A percentile compares a stretch with the other conserved stretches of the same genome.
Evolutionary conservation across 1,284 basidiomycete species (phyloP).

Genomic region (Mycena sp.): DNA sequence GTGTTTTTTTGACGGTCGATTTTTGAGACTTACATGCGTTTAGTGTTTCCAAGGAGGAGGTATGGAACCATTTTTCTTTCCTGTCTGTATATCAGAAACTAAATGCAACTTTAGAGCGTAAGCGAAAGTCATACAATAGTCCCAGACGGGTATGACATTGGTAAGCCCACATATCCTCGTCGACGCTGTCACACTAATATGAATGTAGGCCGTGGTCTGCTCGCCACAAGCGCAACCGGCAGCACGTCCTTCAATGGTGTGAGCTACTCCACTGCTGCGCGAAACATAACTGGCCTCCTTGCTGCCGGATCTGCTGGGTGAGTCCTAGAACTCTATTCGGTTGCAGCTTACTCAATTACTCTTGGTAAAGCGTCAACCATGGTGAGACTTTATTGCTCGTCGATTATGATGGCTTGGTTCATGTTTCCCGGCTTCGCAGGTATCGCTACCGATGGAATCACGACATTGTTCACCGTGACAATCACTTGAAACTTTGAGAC

Average conservation of each 20-base stretch:
- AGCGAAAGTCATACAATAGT: constrained; percentile 51
- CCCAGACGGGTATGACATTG: constrained; percentile 62
- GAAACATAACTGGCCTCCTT: constrained; percentile 46
- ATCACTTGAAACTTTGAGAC: constrained; percentile 42
- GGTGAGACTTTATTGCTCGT: neutral
- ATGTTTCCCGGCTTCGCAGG: constrained; percentile 30
- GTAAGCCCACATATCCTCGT: constrained; percentile 25
- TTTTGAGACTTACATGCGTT: too few species aligned
- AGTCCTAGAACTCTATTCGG: constrained; percentile 30
- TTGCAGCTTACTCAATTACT: constrained; percentile 33
- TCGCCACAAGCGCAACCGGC: constrained; percentile 57
- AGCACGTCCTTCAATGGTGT: constrained; percentile 33
- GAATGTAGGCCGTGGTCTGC: constrained; percentile 46
- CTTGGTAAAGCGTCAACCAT: constrained; percentile 20
- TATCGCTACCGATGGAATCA: constrained; percentile 58
- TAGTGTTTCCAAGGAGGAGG: constrained; percentile 72
- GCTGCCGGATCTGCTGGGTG: constrained; percentile 57
- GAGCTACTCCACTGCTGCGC: constrained; percentile 10
- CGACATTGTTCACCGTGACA: constrained; percentile 55
- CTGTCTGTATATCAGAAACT: constrained; percentile 59
- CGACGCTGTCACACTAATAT: neutral
- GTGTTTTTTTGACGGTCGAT: too few species aligned
- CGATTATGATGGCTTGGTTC: constrained; percentile 38
- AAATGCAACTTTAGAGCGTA: constrained; percentile 59
- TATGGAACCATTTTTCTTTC: constrained; percentile 21